Evolutionary conservation across 1,284 basidiomycete species (phyloP).

Genomic region (Rhodotorula sp.): DNA sequence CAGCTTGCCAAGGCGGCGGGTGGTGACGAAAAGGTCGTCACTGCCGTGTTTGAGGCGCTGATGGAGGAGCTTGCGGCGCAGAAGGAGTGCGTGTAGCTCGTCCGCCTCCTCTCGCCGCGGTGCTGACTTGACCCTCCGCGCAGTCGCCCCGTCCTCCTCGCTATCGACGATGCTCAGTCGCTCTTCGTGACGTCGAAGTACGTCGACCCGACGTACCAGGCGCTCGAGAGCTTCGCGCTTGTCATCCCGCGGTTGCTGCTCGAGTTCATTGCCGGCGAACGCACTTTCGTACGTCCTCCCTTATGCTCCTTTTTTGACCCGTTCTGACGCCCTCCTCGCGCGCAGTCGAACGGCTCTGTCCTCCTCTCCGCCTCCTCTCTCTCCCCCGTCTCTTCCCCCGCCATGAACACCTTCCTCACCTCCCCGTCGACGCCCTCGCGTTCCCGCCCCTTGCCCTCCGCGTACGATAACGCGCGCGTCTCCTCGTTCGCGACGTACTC

Average conservation of each 20-base stretch:
- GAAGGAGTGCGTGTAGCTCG: conserved; percentile 58
- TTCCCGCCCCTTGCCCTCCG: conserved; percentile 38
- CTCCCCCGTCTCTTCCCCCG: conserved; percentile 32
- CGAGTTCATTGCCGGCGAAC: conserved; percentile 71
- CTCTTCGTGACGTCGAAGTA: conserved; percentile 74
- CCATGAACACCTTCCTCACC: conserved; percentile 42
- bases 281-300: conserved; percentile 62
- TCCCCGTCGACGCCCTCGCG: conserved; percentile 36
- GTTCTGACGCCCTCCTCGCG: not conserved
- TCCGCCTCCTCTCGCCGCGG: not conserved
- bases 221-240: conserved; percentile 76
- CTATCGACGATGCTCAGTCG: conserved; percentile 83
- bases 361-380: conserved; percentile 49
- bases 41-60: conserved; percentile 66
- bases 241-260: conserved; percentile 75
- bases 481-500: conserved; percentile 28
- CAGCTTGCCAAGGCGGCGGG: conserved; percentile 64
- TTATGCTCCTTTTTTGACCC: not conserved
- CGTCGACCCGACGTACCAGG: conserved; percentile 72
- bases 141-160: conserved; percentile 67
- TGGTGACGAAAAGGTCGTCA: conserved; percentile 59
- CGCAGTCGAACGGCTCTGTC: conserved; percentile 45
- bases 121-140: conserved; percentile 45
- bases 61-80: conserved; percentile 70
- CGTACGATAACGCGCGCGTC: conserved; percentile 49